Evolutionary conservation across 345 rosid species (phyloP).

Genomic region (Draba incana): DNA sequence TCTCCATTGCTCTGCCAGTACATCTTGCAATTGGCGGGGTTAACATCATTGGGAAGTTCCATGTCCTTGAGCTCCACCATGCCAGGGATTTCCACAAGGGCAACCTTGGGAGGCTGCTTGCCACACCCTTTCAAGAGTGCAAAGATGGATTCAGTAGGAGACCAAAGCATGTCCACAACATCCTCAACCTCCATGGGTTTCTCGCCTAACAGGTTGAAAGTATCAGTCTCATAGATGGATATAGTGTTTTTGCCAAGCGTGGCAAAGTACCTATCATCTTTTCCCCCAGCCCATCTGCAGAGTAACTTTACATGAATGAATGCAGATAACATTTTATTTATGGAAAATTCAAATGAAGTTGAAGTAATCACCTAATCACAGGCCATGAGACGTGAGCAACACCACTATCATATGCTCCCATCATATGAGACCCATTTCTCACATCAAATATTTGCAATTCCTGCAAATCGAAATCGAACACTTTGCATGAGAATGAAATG

Average conservation of each 20-base stretch:
- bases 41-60: slow-evolving; percentile 69
- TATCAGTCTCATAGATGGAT: slow-evolving; percentile 76
- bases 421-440: too few species aligned
- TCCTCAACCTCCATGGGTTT: slow-evolving; percentile 50
- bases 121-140: slow-evolving; percentile 51
- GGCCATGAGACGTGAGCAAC: too few species aligned
- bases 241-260: slow-evolving; percentile 67
- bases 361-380: too few species aligned
- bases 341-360: too few species aligned
- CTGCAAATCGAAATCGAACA: too few species aligned
- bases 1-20: slow-evolving; percentile 94
- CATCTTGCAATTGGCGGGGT: slow-evolving; percentile 62
- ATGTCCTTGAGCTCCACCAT: slow-evolving; percentile 74
- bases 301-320: too few species aligned
- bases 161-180: slow-evolving; percentile 80
- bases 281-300: slow-evolving; percentile 79
- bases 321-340: too few species aligned
- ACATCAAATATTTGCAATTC: too few species aligned
- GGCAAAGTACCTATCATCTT: slow-evolving; percentile 71
- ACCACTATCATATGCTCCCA: too few species aligned
- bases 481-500: too few species aligned
- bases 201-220: not conserved
- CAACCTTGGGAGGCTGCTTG: slow-evolving; percentile 56
- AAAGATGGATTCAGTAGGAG: slow-evolving; percentile 74
- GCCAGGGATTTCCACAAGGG: slow-evolving; percentile 72